Percentiles rank a stretch among this genome's conserved stretches.
Evolutionary conservation across 352 stramenopile species (phyloP).

Genomic region (Globisporangium ultimum): DNA sequence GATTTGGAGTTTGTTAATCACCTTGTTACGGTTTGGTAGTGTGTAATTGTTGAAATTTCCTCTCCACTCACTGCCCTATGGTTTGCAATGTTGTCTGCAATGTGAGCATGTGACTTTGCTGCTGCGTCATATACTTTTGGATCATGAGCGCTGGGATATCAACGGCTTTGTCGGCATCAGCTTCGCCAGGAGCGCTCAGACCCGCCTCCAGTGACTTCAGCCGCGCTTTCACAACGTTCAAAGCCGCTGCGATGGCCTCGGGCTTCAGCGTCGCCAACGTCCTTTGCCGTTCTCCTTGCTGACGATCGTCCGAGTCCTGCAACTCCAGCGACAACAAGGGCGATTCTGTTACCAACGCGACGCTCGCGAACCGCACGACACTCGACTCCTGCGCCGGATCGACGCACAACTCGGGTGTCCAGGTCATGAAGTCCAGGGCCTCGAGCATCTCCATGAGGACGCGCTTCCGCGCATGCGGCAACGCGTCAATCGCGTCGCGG

Average conservation of each 20-base stretch:
- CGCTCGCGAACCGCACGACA: conserved; percentile 21
- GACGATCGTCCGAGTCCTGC: background rate
- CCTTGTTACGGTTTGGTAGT: too few relatives aligned
- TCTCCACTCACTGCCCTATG: background rate
- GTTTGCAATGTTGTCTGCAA: background rate
- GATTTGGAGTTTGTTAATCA: conserved; percentile 10
- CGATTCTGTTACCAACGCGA: conserved; percentile 21
- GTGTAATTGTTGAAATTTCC: too few relatives aligned
- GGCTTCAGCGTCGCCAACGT: background rate
- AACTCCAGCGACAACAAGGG: conserved; percentile 14
- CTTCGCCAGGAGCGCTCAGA: background rate
- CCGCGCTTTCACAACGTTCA: background rate
- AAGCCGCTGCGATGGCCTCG: background rate
- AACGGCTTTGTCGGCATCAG: background rate
- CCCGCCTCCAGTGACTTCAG: conserved; percentile 9
- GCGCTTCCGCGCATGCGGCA: conserved; percentile 11
- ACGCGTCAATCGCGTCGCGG: conserved; percentile 2
- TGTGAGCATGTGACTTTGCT: conserved; percentile 9
- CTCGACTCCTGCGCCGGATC: background rate
- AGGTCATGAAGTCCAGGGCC: conserved; percentile 24
- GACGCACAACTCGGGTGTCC: conserved; percentile 41
- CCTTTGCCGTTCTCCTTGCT: background rate
- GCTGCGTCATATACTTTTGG: conserved; percentile 20
- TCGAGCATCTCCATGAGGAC: conserved; percentile 21
- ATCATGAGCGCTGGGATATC: conserved; percentile 19